Evolutionary conservation across 1,284 basidiomycete species (phyloP).

Genomic region (Marasmius sp.): DNA sequence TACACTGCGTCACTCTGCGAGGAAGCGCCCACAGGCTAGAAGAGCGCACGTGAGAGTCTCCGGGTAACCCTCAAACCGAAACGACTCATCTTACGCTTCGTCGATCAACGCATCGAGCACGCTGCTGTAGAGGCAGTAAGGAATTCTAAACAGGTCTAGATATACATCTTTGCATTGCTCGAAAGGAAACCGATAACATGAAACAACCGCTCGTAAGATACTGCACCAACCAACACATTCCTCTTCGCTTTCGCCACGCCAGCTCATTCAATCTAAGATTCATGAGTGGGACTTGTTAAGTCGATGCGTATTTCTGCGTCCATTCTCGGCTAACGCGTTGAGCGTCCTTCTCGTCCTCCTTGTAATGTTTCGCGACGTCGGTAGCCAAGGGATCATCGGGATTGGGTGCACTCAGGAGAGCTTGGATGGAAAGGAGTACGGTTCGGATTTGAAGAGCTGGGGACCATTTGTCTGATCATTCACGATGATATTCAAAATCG

Average conservation of each 20-base stretch:
- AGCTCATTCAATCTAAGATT: neutral
- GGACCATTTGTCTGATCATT: conserved; percentile 76
- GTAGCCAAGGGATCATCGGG: conserved; percentile 99
- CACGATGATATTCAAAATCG: neutral
- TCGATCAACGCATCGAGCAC: too few relatives aligned
- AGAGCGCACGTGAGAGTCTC: too few relatives aligned
- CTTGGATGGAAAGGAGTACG: conserved; percentile 95
- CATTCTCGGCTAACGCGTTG: conserved; percentile 73
- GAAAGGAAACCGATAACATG: neutral
- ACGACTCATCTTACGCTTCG: too few relatives aligned
- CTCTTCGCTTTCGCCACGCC: neutral
- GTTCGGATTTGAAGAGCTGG: conserved; percentile 98
- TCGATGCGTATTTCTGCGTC: conserved; percentile 81
- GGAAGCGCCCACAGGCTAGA: too few relatives aligned
- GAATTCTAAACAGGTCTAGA: too few relatives aligned
- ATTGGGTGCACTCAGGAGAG: conserved; percentile 93
- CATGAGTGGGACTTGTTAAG: neutral
- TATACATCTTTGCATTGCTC: neutral
- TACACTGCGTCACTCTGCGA: too few relatives aligned
- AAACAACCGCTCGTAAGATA: neutral
- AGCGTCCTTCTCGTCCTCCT: conserved; percentile 93
- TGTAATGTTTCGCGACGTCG: conserved; percentile 98
- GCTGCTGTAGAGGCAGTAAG: too few relatives aligned
- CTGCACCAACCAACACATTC: neutral
- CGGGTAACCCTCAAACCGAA: too few relatives aligned